phyloP scores from a whole-genome alignment of 352 stramenopile species.

The Phytophthora colocasiae region DNA sequence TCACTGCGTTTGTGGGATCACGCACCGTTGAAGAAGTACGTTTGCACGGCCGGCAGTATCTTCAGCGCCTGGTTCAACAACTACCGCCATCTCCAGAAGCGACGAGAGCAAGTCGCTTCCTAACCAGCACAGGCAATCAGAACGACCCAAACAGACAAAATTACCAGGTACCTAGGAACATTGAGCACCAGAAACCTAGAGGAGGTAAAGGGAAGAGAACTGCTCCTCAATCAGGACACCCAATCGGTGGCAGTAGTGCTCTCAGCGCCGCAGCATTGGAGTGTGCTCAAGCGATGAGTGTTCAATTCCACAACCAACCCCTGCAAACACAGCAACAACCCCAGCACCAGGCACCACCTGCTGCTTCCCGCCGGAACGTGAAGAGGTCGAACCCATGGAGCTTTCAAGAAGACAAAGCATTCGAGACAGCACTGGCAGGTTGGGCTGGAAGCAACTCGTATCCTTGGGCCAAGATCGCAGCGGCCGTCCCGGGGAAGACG shows the following conservation, averaged over 20 bases:
- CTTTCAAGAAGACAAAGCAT: slow-evolving; percentile 84
- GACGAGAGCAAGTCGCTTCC: slow-evolving; percentile 25
- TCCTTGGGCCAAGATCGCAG: slow-evolving; percentile 83
- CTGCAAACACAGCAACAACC: slow-evolving; percentile 22
- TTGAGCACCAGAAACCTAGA: slow-evolving; percentile 22
- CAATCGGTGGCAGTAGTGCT: slow-evolving; percentile 13
- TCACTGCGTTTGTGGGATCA: slow-evolving; percentile 75
- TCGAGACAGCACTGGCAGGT: slow-evolving; percentile 74
- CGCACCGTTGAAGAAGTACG: slow-evolving; percentile 72
- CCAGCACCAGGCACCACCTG: slow-evolving; percentile 15
- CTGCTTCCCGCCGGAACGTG: slow-evolving; percentile 35
- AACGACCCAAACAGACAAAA: slow-evolving; percentile 42
- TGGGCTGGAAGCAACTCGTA: slow-evolving; percentile 71
- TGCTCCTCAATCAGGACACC: neutral
- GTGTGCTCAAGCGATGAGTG: slow-evolving; percentile 37
- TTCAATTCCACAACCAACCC: slow-evolving; percentile 22
- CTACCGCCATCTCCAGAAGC: slow-evolving; percentile 27
- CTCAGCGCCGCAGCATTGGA: slow-evolving; percentile 38
- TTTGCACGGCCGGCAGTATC: slow-evolving; percentile 74
- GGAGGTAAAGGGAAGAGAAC: slow-evolving; percentile 17
- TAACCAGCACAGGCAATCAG: slow-evolving; percentile 28
- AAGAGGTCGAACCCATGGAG: slow-evolving; percentile 64
- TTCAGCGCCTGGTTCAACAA: slow-evolving; percentile 75
- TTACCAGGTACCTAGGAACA: slow-evolving; percentile 19
- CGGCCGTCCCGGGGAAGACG: slow-evolving; percentile 70